phyloP scores from a whole-genome alignment of 176 grass and related monocot genomes.

The Tuctoria greenei region DNA sequence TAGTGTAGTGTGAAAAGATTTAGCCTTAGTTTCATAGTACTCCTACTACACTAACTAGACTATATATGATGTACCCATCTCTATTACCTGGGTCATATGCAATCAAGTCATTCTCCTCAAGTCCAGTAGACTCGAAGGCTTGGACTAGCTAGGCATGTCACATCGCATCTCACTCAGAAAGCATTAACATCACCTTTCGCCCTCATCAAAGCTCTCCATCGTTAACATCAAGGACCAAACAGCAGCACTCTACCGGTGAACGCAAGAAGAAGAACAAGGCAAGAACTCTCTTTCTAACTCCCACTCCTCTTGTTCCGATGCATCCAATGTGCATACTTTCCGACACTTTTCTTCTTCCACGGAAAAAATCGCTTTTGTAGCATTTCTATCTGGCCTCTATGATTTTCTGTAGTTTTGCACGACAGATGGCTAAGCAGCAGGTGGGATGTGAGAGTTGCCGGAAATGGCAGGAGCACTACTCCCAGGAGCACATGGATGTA shows the following conservation, averaged over 20 bases:
- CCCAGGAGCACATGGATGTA: slow-evolving; percentile 42
- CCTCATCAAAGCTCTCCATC: slow-evolving; percentile 20
- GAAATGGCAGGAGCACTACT: slow-evolving; percentile 44
- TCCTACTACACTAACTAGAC: too few species aligned
- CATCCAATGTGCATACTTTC: background rate
- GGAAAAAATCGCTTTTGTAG: background rate
- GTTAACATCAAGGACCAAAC: slow-evolving; percentile 33
- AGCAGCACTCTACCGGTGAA: background rate
- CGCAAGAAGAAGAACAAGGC: slow-evolving; percentile 21
- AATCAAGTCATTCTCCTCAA: too few species aligned
- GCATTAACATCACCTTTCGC: background rate
- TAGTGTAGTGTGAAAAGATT: too few species aligned
- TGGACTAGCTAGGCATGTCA: background rate
- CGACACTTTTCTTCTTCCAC: background rate
- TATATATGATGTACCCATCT: too few species aligned
- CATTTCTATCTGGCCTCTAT: background rate
- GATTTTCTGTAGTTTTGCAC: background rate
- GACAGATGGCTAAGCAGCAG: slow-evolving; percentile 20
- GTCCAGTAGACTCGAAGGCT: background rate
- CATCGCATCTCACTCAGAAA: slow-evolving; percentile 11
- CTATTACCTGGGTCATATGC: too few species aligned
- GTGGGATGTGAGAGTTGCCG: slow-evolving; percentile 39
- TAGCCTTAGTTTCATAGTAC: too few species aligned
- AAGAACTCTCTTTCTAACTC: background rate
- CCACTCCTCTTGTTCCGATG: background rate